Evolutionary conservation across 257 asterid genomes (phyloP).

Genomic region (Solanum tarapatanum): DNA sequence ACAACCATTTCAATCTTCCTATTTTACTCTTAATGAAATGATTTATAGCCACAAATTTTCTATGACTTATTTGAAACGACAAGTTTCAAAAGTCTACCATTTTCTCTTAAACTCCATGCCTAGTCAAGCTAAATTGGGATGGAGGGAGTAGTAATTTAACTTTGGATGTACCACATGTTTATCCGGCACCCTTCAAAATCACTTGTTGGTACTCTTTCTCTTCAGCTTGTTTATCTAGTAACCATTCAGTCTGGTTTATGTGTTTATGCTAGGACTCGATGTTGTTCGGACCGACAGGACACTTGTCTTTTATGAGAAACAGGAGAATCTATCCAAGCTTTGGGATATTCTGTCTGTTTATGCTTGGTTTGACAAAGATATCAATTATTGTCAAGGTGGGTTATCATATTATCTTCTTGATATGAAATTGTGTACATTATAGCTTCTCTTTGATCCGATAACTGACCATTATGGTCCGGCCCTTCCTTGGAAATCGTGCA

Average conservation of each 20-base stretch:
- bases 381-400: conserved; percentile 94
- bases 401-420: not conserved
- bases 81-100: not conserved
- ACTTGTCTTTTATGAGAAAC: conserved; percentile 61
- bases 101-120: not conserved
- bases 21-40: not conserved
- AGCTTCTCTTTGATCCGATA: not conserved
- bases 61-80: not conserved
- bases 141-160: not conserved
- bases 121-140: not conserved
- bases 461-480: not conserved
- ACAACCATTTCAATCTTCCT: not conserved
- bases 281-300: conserved; percentile 90
- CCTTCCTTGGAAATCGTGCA: not conserved
- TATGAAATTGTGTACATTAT: not conserved
- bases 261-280: conserved; percentile 59
- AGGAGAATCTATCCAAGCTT: conserved; percentile 66
- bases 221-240: not conserved
- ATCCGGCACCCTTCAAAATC: not conserved
- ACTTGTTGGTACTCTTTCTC: not conserved
- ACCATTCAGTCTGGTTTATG: not conserved
- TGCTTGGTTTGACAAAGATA: conserved; percentile 80
- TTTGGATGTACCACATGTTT: not conserved
- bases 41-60: not conserved
- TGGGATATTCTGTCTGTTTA: conserved; percentile 89